Evolutionary conservation across 768 basidiomycete genomes (phyloP), one percentile per base, ranked within the genome.

Genomic region (Cantharellus cinnabarinus): DNA sequence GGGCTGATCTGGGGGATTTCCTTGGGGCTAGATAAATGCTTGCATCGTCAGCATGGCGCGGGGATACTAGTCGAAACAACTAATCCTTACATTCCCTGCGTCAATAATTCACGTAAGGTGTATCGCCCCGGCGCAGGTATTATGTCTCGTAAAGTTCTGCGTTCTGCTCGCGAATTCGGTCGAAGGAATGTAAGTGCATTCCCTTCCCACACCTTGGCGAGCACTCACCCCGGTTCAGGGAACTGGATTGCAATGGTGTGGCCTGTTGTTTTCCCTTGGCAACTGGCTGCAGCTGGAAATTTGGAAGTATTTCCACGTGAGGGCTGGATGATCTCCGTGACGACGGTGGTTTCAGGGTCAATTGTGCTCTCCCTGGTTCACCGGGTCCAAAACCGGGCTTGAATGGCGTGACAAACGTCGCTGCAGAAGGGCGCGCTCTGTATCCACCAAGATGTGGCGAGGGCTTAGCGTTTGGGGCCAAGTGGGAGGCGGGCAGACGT

Each of bases 351-450:
- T 37, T 41, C 7, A 34, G 4, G 2, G 34, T 20, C 51, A 3
- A 3, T 34, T 52, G 7, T 51, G 20, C 42, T 69, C 67, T 29
- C 73, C 75, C 52, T 70, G 67, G 62, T 35, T 75, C 72, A 42
- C 71, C 71, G 52, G 76, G 75, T 62, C 70, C 71, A 70, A 76
- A 71, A 37, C 75, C 76, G 3, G 68, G 58, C 64, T 82, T 84
- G 66, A 84, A 83, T 0, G 81, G 81, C 1, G 81, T 82, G 4
- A 75, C 68, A 61, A 82, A 82, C n/a, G 71, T 60, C 41, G 60
- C 5, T 35, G 10, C 4, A 29, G 60, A 61, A 39, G n/a, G 44
- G n/a, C 44, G 44, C 44, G 14, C 44, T 10, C 44, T 10, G 44
- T 10, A 48, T 29, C 20, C 20, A 29, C 20, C 20, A 29, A 29